phyloP scores from a whole-genome alignment of 805 yeast genomes.

The Brettanomyces nanus region DNA sequence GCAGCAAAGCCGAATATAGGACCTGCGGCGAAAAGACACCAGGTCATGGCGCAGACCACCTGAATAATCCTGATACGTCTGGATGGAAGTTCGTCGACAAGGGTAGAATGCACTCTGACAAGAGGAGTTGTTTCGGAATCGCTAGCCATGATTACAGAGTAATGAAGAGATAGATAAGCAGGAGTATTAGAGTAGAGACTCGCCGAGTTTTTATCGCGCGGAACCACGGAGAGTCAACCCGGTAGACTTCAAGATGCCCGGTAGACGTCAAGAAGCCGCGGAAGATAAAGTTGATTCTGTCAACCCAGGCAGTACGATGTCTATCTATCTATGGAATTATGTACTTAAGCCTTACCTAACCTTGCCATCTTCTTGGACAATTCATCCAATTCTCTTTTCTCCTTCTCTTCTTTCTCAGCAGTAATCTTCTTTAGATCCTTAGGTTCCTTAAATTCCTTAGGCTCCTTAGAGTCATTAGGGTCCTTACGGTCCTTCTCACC shows the following conservation, averaged over 20 bases:
- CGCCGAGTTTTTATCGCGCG: no score
- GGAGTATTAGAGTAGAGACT: no score
- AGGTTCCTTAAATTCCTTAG: no score
- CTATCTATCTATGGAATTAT: no score
- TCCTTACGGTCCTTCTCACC: constrained; percentile 7
- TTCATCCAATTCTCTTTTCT: constrained; percentile 13
- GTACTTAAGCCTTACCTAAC: constrained; percentile 23
- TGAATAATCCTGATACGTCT: constrained; percentile 36
- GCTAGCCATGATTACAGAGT: no score
- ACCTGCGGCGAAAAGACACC: constrained; percentile 92
- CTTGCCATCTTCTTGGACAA: constrained; percentile 21
- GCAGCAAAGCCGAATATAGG: constrained; percentile 96
- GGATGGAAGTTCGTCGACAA: constrained; percentile 15
- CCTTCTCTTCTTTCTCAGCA: background rate
- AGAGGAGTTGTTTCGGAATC: constrained; percentile 23
- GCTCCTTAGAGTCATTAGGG: background rate
- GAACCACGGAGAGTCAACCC: no score
- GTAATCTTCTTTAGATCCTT: constrained; percentile 6
- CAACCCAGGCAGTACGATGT: no score
- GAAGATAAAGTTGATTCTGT: no score
- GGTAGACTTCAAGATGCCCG: no score
- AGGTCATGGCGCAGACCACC: constrained; percentile 62
- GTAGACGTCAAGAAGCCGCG: no score
- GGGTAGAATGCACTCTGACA: constrained; percentile 5
- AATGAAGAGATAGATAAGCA: no score